Base-by-base conservation (phyloP, 345 rosid genomes). In the Hibiscus syriacus region DNA sequence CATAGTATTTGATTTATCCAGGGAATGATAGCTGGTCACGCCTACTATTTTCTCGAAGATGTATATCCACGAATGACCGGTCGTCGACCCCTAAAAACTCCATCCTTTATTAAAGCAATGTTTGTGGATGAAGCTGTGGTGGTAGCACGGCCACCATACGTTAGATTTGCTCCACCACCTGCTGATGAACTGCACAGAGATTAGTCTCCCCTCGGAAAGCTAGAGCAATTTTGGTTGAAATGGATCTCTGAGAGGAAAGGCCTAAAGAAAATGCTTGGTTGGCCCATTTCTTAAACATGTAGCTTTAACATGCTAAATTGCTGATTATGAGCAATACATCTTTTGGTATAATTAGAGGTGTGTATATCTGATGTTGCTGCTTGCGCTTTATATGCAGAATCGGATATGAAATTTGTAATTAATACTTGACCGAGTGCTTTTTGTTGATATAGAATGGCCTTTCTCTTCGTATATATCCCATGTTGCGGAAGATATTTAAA, bases 1-100 rank as follows among this genome's bases (percentile, higher is more conserved):
- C 48, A 68, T 3, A 61, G 22, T 13, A 55, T 36, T 56, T 61
- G 62, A 26, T 67, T 54, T 17, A 67, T 25, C 83, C 89, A 94
- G 99, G 99, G 99, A 70, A 94, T 94, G 98, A 84, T 92, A 70
- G 93, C 98, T 0, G 98, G 99, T n/a, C 99, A 94, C 32, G 96
- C 96, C 10, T 94, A 94, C 85, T 94, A 94, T 77, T 94, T 94
- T 74, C 89, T 94, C 4, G 98, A 89, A 36, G 97, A 89, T 27
- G 98, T 94, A 50, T 91, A 91, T 74, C 99, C 99, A 3, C 69
- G 83, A 72, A 87, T 94, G 95, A 84, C 93, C 0, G 84, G 87
- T 45, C 93, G 99, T 0, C 81, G 78, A 25, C 99, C 99, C 43
- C 83, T 94, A 25, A 80, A 73, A 70, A 89, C 99, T 32, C 98